These are phyloP conservation scores for Royoungia palumana DNA, from an alignment of 768 basidiomycete species.

Conservation along the genomic window DNA sequence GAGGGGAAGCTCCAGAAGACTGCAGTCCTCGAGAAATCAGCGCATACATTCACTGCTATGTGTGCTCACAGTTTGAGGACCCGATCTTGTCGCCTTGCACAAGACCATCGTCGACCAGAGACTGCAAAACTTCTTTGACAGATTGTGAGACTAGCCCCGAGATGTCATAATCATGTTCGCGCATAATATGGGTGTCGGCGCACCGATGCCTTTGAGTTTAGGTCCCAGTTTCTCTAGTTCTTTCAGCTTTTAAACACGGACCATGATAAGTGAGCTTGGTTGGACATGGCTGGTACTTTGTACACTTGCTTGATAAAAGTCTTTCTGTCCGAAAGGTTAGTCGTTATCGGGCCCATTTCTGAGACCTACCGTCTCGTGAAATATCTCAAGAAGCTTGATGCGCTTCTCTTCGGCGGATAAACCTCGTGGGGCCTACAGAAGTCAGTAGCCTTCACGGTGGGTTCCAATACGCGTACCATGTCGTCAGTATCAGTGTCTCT, in stretches of 20 bases:
- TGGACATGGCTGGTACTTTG: background rate
- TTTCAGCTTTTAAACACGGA: conserved; percentile 54
- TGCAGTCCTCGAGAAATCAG: conserved; percentile 27
- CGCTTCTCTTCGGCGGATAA: conserved; percentile 90
- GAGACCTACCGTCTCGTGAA: conserved; percentile 74
- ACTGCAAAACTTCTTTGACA: conserved; percentile 88
- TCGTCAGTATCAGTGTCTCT: background rate
- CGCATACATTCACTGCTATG: conserved; percentile 21
- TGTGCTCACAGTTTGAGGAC: conserved; percentile 79
- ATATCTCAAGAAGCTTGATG: conserved; percentile 84
- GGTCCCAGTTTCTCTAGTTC: conserved; percentile 88
- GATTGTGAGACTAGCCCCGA: conserved; percentile 69
- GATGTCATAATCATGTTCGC: background rate
- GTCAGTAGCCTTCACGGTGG: background rate
- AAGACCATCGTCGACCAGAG: conserved; percentile 81
- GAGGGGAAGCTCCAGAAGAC: conserved; percentile 98
- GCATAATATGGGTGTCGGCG: conserved; percentile 4
- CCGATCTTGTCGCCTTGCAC: conserved; percentile 92
- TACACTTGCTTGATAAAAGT: conserved; percentile 65
- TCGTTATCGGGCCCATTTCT: background rate
- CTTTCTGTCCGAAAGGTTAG: conserved; percentile 49
- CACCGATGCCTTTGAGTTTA: conserved; percentile 90
- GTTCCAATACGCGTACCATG: conserved; percentile 18
- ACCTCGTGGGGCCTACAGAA: conserved; percentile 69
- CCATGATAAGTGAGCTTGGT: background rate